phyloP scores from a whole-genome alignment of 352 stramenopile genomes.

The Phytophthora fragariaefolia region DNA sequence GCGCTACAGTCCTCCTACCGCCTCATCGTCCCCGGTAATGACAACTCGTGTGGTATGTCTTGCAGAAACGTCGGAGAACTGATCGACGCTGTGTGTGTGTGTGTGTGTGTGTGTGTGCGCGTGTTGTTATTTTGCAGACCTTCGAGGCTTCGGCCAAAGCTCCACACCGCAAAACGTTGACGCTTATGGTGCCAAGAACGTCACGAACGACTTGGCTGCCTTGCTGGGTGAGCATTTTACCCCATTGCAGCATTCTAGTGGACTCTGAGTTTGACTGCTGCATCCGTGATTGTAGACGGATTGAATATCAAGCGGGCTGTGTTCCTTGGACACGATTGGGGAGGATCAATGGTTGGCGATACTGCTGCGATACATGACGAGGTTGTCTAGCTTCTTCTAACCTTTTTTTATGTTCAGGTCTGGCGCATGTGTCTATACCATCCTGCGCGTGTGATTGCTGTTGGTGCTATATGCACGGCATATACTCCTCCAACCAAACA shows the following conservation, averaged over 20 bases:
- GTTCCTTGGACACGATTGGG: conserved; percentile 82
- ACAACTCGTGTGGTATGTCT: neutral
- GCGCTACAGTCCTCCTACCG: conserved; percentile 53
- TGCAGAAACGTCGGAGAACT: too few relatives aligned
- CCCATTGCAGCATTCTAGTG: too few relatives aligned
- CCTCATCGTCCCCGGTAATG: conserved; percentile 56
- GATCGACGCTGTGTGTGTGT: too few relatives aligned
- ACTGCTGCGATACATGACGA: neutral
- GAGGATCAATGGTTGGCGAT: conserved; percentile 45
- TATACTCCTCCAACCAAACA: conserved; percentile 55
- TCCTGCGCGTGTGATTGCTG: conserved; percentile 58
- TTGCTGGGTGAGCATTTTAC: conserved; percentile 45
- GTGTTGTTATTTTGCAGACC: conserved; percentile 35
- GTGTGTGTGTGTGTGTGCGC: neutral
- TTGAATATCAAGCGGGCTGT: conserved; percentile 70
- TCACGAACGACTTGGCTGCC: conserved; percentile 55
- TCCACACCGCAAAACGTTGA: conserved; percentile 55
- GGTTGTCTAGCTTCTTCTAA: neutral
- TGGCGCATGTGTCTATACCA: conserved; percentile 80
- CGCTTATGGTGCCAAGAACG: conserved; percentile 66
- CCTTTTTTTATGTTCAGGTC: conserved; percentile 21
- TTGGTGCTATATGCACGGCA: conserved; percentile 72
- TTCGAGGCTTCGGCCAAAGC: conserved; percentile 68
- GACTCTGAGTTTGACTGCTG: too few relatives aligned
- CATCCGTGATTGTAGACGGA: conserved; percentile 52